These are phyloP conservation scores for Pseudogymnoascus destructans DNA, from an alignment of 2,329 filamentous ascomycete genomes.

Conservation along the genomic window DNA sequence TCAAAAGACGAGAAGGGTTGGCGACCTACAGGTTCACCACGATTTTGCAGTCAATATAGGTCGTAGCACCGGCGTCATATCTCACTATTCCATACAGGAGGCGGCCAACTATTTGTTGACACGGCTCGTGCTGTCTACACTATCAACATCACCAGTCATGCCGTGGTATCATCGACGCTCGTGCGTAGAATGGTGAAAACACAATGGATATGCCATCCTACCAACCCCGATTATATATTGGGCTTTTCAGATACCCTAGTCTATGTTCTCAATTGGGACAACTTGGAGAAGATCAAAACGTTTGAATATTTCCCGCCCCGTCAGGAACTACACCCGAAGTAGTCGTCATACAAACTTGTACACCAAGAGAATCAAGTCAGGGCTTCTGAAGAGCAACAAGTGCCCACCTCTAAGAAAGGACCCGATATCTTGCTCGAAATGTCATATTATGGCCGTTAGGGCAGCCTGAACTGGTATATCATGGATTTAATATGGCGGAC, in stretches of 20 bases:
- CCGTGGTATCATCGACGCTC: no score
- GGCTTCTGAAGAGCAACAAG: neutral
- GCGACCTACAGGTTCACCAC: no score
- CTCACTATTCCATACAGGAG: no score
- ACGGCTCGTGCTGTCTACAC: no score
- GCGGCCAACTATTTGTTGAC: no score
- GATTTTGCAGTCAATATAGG: no score
- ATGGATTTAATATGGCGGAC: neutral
- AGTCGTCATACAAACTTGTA: neutral
- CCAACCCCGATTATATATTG: neutral
- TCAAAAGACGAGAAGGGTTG: no score
- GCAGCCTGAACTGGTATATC: neutral
- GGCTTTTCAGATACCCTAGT: neutral
- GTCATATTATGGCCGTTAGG: neutral
- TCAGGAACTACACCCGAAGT: neutral
- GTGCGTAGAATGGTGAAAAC: no score
- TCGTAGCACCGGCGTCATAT: no score
- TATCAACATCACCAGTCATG: no score
- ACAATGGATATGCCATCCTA: no score
- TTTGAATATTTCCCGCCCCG: neutral
- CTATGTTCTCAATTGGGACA: neutral
- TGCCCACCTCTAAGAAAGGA: neutral
- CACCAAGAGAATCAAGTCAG: neutral
- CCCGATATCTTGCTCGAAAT: neutral
- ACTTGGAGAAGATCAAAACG: neutral